phyloP scores from a whole-genome alignment of 805 yeast species.

The Lachancea cidri region DNA sequence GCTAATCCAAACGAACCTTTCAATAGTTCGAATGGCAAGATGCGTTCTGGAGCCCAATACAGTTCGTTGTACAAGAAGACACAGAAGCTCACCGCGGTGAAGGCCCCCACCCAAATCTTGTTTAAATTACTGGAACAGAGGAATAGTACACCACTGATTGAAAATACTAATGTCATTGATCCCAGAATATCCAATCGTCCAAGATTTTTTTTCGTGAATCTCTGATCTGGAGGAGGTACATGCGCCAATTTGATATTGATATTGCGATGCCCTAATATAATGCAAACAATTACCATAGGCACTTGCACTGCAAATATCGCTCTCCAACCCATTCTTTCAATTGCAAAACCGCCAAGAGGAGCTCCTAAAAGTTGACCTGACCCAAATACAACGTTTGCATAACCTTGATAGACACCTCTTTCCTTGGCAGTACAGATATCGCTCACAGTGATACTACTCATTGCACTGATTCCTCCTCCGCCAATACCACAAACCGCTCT shows the following conservation, averaged over 20 bases:
- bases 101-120: conserved; percentile 34
- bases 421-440: conserved; percentile 73
- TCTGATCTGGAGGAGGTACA: conserved; percentile 45
- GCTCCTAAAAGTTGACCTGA: conserved; percentile 74
- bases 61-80: conserved; percentile 33
- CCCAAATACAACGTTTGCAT: conserved; percentile 71
- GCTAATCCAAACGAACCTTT: conserved; percentile 51
- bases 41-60: conserved; percentile 44
- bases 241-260: conserved; percentile 42
- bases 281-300: conserved; percentile 39
- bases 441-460: conserved; percentile 69
- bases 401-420: conserved; percentile 78
- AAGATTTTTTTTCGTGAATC: conserved; percentile 42
- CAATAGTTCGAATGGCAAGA: conserved; percentile 52
- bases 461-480: conserved; percentile 80
- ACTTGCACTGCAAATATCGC: conserved; percentile 46
- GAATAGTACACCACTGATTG: conserved; percentile 42
- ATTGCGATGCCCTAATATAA: conserved; percentile 34
- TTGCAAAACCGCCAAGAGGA: conserved; percentile 54
- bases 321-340: conserved; percentile 63
- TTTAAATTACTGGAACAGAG: conserved; percentile 47
- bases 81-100: conserved; percentile 29
- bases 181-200: conserved; percentile 66
- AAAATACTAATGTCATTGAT: conserved; percentile 50
- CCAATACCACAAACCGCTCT: conserved; percentile 81